Evolutionary conservation across 305 asterid genomes (phyloP).

Genomic region (Fraxinus albicans): DNA sequence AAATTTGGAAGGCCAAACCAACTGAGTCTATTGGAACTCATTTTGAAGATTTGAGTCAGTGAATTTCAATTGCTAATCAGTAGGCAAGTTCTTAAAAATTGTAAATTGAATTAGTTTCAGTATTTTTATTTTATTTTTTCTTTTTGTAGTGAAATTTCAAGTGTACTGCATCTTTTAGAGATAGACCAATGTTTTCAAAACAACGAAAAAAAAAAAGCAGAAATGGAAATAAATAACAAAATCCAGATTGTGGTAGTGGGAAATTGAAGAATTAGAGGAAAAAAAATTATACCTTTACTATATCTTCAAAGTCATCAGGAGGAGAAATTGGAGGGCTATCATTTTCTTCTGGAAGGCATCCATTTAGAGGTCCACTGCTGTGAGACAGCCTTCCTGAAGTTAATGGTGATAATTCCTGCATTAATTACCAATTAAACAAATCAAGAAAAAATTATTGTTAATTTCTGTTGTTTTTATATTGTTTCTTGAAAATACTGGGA

Average conservation of each 20-base stretch:
- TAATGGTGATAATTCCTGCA: slow-evolving; percentile 87
- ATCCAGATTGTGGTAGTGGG: neutral
- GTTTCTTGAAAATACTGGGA: neutral
- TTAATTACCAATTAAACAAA: neutral
- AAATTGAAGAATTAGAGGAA: neutral
- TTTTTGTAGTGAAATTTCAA: neutral
- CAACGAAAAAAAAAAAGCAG: neutral
- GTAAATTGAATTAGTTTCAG: no score
- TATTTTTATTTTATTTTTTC: no score
- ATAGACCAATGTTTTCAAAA: neutral
- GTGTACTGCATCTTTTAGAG: no score
- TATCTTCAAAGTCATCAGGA: slow-evolving; percentile 84
- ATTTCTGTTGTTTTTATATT: neutral
- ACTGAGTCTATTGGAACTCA: no score
- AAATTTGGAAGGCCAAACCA: no score
- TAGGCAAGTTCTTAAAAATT: neutral
- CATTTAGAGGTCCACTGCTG: slow-evolving; percentile 89
- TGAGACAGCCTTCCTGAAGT: slow-evolving; percentile 97
- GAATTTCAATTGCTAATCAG: neutral
- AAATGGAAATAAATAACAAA: no score
- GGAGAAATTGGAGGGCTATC: slow-evolving; percentile 93
- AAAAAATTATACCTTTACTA: slow-evolving; percentile 62
- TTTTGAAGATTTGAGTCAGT: no score
- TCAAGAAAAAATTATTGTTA: neutral
- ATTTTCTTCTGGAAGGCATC: slow-evolving; percentile 72